Percentiles rank a stretch among this genome's conserved stretches.
phyloP scores from a whole-genome alignment of 2,329 filamentous ascomycete genomes.

The Sclerotinia subarctica region DNA sequence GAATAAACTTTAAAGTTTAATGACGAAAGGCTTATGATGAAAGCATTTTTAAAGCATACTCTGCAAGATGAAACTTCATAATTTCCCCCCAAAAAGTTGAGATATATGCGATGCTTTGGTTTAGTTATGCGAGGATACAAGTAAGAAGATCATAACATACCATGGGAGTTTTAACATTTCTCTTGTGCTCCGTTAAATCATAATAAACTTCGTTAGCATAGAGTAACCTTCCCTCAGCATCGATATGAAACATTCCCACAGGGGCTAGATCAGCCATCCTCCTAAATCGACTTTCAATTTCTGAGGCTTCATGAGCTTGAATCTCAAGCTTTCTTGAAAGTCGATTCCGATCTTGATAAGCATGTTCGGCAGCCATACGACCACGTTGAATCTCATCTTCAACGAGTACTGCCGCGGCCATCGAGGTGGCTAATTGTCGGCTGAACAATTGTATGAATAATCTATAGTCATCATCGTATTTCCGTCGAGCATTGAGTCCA shows the following conservation, averaged over 20 bases:
- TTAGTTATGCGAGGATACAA: neutral
- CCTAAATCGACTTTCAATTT: constrained; percentile 62
- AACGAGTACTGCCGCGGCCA: constrained; percentile 78
- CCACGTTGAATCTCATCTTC: constrained; percentile 78
- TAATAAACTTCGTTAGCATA: constrained; percentile 70
- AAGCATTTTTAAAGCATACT: neutral
- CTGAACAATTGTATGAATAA: constrained; percentile 73
- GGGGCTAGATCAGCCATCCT: constrained; percentile 71
- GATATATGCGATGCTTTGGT: neutral
- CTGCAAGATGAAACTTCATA: neutral
- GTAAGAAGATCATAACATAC: neutral
- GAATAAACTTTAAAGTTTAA: neutral
- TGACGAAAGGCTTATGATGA: neutral
- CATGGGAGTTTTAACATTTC: neutral
- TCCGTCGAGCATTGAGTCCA: constrained; percentile 72
- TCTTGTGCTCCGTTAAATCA: constrained; percentile 22
- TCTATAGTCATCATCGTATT: constrained; percentile 77
- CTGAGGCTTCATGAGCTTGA: constrained; percentile 46
- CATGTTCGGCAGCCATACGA: constrained; percentile 68
- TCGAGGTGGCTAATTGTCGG: constrained; percentile 72
- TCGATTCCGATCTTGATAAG: constrained; percentile 72
- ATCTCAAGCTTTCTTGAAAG: constrained; percentile 63
- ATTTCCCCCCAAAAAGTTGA: neutral
- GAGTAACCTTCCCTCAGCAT: constrained; percentile 60
- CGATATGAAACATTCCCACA: constrained; percentile 70